These are phyloP conservation scores for Paraphaeosphaeria minitans DNA, from an alignment of 2,329 filamentous ascomycete genomes.

Conservation along the genomic window DNA sequence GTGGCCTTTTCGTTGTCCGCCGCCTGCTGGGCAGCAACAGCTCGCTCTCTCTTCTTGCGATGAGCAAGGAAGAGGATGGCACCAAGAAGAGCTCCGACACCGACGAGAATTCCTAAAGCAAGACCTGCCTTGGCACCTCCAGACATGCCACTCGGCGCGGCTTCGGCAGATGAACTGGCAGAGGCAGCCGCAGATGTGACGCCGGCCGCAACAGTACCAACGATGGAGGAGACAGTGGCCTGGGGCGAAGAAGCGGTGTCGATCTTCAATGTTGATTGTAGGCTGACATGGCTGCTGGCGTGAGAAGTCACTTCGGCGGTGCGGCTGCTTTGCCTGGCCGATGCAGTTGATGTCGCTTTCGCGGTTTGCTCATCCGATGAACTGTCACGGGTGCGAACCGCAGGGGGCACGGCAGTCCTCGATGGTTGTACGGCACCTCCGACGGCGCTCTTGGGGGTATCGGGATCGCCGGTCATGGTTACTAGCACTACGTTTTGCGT, in stretches of 20 bases:
- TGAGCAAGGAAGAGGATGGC: constrained; percentile 74
- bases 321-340: constrained; percentile 21
- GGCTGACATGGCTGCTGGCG: constrained; percentile 13
- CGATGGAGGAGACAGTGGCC: constrained; percentile 19
- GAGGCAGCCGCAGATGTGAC: constrained; percentile 24
- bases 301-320: constrained; percentile 20
- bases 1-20: constrained; percentile 50
- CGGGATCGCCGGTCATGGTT: constrained; percentile 22
- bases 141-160: constrained; percentile 48
- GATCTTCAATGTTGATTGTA: constrained; percentile 29
- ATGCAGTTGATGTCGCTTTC: constrained; percentile 19
- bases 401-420: constrained; percentile 22
- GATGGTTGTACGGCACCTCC: constrained; percentile 25
- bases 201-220: constrained; percentile 8
- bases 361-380: constrained; percentile 4
- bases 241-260: constrained; percentile 35
- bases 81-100: constrained; percentile 69
- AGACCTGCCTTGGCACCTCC: constrained; percentile 74
- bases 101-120: constrained; percentile 78
- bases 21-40: constrained; percentile 39
- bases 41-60: constrained; percentile 69
- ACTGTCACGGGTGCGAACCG: constrained; percentile 9
- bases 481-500: constrained; percentile 48
- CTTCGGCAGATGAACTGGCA: constrained; percentile 29
- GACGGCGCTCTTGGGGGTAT: constrained; percentile 20